phyloP scores from a whole-genome alignment of 2,329 filamentous ascomycete genomes.

The Leptographium flavum region DNA sequence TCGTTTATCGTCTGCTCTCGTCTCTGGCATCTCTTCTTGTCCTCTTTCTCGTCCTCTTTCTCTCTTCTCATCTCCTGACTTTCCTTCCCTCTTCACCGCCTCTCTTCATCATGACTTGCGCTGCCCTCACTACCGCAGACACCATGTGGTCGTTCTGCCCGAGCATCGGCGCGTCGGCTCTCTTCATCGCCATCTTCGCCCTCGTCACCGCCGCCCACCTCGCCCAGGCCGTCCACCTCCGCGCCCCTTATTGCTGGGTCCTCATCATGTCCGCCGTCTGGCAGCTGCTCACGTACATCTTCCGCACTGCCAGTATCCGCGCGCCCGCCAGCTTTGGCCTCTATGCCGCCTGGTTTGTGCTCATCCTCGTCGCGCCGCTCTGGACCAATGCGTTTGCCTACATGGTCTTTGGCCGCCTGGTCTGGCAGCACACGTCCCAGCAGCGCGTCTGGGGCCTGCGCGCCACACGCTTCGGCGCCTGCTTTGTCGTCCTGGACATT shows the following conservation, averaged over 20 bases:
- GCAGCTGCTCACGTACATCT: constrained; percentile 15
- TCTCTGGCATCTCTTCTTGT: no score
- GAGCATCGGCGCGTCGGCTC: constrained; percentile 1
- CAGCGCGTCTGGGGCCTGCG: constrained; percentile 16
- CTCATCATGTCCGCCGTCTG: constrained; percentile 23
- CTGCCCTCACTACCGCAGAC: constrained; percentile 1
- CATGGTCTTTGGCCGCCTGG: constrained; percentile 27
- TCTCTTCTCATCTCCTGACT: no score
- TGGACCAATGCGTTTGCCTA: constrained; percentile 31
- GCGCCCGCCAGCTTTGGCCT: constrained; percentile 18
- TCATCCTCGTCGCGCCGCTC: constrained; percentile 27
- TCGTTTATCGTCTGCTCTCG: no score
- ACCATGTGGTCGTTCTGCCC: constrained; percentile 9
- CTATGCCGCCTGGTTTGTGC: constrained; percentile 18
- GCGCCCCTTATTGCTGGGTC: constrained; percentile 18
- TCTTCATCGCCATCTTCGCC: constrained; percentile 5
- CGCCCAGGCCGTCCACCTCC: constrained; percentile 2
- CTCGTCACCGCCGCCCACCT: neutral
- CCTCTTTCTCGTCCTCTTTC: no score
- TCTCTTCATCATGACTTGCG: neutral
- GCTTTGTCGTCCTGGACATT: constrained; percentile 33
- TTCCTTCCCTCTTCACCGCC: neutral
- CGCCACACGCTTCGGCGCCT: constrained; percentile 22
- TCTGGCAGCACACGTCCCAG: constrained; percentile 24
- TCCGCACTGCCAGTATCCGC: constrained; percentile 21